Evolutionary conservation across 176 grass and related monocot genomes (phyloP), one percentile per base, ranked within the genome.

Genomic region (Poa annua): DNA sequence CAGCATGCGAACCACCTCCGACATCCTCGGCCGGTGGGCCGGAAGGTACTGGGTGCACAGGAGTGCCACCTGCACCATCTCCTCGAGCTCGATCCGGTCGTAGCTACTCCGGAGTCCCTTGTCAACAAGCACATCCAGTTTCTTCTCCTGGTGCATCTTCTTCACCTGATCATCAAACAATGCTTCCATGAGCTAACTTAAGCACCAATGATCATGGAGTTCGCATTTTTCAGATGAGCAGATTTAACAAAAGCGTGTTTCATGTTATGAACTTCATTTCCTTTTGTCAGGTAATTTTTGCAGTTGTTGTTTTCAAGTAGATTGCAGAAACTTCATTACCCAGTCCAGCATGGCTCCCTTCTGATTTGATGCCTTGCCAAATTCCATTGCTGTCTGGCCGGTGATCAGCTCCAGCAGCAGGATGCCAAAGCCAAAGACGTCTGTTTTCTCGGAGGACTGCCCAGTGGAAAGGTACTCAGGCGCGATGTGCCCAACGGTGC

Each of bases 121-220:
- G 84, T 99, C 93, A 4, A 96, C 91, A 38, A 99, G 78, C 81
- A 92, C 83, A 36, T 94, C 93, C 0, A 99, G 83, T 81, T 92
- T 96, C 87, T 99, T 95, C 79, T 99, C 96, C 81, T 96, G 89
- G 47, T 99, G 96, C 84, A 96, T 99, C 78, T 94, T 99, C 83
- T 99, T 96, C 87, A 99, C 96, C 96, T 99, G 87, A 83, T 73
- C 59, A 74, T 44, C 13, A 73, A 35, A 39, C 29, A 82, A 19
- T 4, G 19, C 4, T 7, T 11, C 14, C 48, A 52, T 54, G 63
- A 80, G 45, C 11, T 50, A 2, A 14, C 60, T 66, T 80, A 50
- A 29, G 59, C 44, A 49, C 33, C 59, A 64, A 33, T 2, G 11
- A 45, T 21, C 10, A 33, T 13, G 7, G 44, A 13, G 42, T 39